A percentile compares a stretch with the other conserved stretches of the same genome.
Evolutionary conservation across 169 alveolate species (phyloP).

Genomic region (Plasmodium gaboni): DNA sequence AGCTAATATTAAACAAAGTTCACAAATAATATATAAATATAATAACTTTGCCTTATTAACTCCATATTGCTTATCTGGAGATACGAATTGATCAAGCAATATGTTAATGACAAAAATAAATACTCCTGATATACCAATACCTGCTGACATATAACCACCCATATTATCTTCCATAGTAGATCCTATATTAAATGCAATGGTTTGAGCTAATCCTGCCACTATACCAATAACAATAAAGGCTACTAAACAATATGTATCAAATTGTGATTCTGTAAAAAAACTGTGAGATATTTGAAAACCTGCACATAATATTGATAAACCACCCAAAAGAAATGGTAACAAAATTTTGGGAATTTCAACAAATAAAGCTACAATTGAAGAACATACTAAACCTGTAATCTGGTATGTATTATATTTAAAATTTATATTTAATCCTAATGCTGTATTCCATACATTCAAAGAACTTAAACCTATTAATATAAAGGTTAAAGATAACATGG

Average conservation of each 20-base stretch:
- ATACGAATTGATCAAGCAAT: conserved; percentile 38
- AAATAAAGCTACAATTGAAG: conserved; percentile 47
- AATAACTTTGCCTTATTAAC: conserved; percentile 28
- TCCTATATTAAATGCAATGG: conserved; percentile 63
- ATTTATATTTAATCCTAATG: conserved; percentile 54
- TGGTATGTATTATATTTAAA: conserved; percentile 51
- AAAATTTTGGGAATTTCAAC: conserved; percentile 26
- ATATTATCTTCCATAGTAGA: conserved; percentile 54
- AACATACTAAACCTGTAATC: conserved; percentile 54
- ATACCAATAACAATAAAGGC: conserved; percentile 57
- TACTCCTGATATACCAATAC: conserved; percentile 65
- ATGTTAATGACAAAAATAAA: conserved; percentile 46
- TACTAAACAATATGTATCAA: conserved; percentile 33
- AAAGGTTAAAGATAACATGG: conserved; percentile 16
- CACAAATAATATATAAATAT: conserved; percentile 29
- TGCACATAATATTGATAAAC: conserved; percentile 20
- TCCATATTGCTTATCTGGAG: conserved; percentile 2
- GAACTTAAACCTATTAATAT: conserved; percentile 58
- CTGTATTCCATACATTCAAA: conserved; percentile 74
- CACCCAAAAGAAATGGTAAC: conserved; percentile 45
- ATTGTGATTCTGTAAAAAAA: not conserved
- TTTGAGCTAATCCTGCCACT: conserved; percentile 60
- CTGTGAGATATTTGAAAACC: conserved; percentile 65
- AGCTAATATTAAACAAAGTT: conserved; percentile 21
- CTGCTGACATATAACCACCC: conserved; percentile 72